phyloP scores from a whole-genome alignment of 192 early-diverging fungal genomes.

The Podochytrium sp. region DNA sequence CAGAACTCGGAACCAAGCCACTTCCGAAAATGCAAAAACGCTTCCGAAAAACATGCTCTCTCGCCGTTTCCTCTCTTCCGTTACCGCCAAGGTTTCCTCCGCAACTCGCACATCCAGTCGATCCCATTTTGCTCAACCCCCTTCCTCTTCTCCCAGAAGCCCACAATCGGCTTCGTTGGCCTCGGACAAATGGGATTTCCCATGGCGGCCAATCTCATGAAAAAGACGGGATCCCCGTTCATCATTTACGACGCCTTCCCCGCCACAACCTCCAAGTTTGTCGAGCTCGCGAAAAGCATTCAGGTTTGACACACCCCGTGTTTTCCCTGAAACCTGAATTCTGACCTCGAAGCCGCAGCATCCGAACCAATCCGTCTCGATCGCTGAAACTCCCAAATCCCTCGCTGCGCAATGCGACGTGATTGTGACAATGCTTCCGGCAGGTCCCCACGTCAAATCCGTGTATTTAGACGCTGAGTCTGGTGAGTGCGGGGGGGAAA shows the following conservation, averaged over 20 bases:
- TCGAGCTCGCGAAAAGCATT: constrained; percentile 36
- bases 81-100: too few relatives aligned
- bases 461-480: constrained; percentile 79
- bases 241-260: constrained; percentile 76
- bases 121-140: too few relatives aligned
- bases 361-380: constrained; percentile 44
- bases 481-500: constrained; percentile 63
- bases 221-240: constrained; percentile 55
- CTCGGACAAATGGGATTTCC: constrained; percentile 84
- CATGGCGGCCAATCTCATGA: constrained; percentile 88
- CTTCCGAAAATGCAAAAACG: too few relatives aligned
- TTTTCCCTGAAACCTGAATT: not conserved
- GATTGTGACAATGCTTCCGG: constrained; percentile 92
- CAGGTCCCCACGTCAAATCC: constrained; percentile 73
- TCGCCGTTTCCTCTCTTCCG: too few relatives aligned
- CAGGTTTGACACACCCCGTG: constrained; percentile 34
- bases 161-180: constrained; percentile 82
- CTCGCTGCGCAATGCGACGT: constrained; percentile 70
- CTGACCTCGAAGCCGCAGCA: not conserved
- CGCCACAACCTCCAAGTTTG: constrained; percentile 59
- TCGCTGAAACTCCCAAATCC: constrained; percentile 69
- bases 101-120: too few relatives aligned
- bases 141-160: not conserved
- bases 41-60: too few relatives aligned
- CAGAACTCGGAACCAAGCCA: too few relatives aligned